Conservation (phyloP, 768 basidiomycete genomes). For the Leucosporidium creatinivorum region DNA sequence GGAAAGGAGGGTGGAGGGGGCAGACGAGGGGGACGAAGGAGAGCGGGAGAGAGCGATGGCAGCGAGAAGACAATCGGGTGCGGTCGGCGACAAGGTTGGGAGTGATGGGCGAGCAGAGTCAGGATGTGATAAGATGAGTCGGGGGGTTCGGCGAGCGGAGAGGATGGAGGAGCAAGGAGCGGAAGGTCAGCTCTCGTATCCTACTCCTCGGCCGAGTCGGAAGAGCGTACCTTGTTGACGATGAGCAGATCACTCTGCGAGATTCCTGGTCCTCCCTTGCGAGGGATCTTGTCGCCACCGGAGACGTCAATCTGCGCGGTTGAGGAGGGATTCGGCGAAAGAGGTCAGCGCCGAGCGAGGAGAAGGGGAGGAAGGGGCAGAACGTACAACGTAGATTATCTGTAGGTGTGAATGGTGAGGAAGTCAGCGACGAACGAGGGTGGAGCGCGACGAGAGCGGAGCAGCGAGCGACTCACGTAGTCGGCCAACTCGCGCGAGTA, state of each 20-base stretch:
- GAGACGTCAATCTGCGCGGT: constrained; percentile 44
- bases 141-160: no score
- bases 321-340: neutral
- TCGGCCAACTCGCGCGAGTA: constrained; percentile 94
- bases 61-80: no score
- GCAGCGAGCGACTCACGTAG: constrained; percentile 91
- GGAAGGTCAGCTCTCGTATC: neutral
- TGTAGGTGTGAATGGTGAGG: neutral
- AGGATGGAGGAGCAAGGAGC: neutral
- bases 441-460: constrained; percentile 44
- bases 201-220: neutral
- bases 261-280: constrained; percentile 96
- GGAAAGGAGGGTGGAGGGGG: neutral
- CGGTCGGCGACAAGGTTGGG: no score
- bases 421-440: constrained; percentile 5
- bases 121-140: neutral
- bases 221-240: constrained; percentile 71
- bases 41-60: no score
- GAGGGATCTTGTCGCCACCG: constrained; percentile 95
- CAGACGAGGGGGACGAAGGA: neutral
- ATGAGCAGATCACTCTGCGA: constrained; percentile 84
- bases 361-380: no score
- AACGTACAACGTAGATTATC: constrained; percentile 38
- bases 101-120: neutral
- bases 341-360: neutral